Evolutionary conservation across 2,329 filamentous ascomycete species (phyloP).

Genomic region (Penicillium sp.): DNA sequence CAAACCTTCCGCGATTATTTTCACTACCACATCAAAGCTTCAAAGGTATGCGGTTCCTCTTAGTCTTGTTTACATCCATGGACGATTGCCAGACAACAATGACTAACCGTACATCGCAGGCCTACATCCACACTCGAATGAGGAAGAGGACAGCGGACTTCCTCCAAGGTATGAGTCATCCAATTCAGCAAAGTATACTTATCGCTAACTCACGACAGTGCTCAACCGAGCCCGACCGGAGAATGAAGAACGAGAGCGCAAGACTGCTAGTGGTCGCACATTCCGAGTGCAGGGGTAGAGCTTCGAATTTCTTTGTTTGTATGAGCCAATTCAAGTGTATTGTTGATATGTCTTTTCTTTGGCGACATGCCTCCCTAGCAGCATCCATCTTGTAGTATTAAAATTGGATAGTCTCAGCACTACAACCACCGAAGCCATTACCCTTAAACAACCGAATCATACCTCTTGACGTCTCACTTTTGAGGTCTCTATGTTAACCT

Average conservation of each 20-base stretch:
- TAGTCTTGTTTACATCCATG: not conserved
- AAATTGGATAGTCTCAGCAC: too few relatives aligned
- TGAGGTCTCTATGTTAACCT: too few relatives aligned
- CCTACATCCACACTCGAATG: slow-evolving; percentile 98
- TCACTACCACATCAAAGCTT: slow-evolving; percentile 99
- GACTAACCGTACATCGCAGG: slow-evolving; percentile 47
- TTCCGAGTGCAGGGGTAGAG: slow-evolving; percentile 65
- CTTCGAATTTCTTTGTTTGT: slow-evolving; percentile 13
- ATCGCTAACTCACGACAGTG: slow-evolving; percentile 58
- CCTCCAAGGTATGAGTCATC: slow-evolving; percentile 70
- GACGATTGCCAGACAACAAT: not conserved
- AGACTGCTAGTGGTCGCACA: slow-evolving; percentile 93
- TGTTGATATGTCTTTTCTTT: not conserved
- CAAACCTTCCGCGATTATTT: slow-evolving; percentile 99
- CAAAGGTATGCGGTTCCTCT: slow-evolving; percentile 60
- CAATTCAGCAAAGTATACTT: too few relatives aligned
- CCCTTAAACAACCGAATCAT: too few relatives aligned
- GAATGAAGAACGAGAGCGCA: slow-evolving; percentile 93
- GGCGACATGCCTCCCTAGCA: not conserved
- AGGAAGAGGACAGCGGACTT: slow-evolving; percentile 96
- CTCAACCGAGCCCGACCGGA: slow-evolving; percentile 92
- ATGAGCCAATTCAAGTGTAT: slow-evolving; percentile 19
- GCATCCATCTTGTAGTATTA: not conserved
- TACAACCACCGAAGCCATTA: too few relatives aligned
- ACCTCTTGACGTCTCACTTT: too few relatives aligned